A percentile compares a stretch with the other conserved stretches of the same genome.
Conservation (phyloP, 202 grass and related monocot species). For the Dendrocalamus latiflorus region DNA sequence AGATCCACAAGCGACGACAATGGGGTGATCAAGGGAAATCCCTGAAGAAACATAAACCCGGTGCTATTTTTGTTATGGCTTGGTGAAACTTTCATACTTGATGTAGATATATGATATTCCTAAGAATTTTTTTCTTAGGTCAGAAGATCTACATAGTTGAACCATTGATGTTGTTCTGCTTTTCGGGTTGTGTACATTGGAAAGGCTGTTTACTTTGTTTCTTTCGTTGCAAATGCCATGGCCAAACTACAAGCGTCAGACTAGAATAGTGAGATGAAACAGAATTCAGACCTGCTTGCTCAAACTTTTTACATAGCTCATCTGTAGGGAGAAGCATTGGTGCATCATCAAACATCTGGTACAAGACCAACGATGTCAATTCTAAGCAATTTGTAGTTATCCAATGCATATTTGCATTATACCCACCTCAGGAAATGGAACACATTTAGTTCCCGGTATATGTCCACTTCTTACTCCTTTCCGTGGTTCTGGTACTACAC, state of each 20-base stretch:
- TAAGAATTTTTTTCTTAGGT: neutral
- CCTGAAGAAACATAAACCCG: slow-evolving; percentile 39
- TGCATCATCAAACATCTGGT: slow-evolving; percentile 75
- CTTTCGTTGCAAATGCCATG: neutral
- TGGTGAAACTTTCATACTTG: neutral
- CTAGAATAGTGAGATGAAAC: neutral
- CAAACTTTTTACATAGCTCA: slow-evolving; percentile 59
- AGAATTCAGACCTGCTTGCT: slow-evolving; percentile 54
- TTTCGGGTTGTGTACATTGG: neutral
- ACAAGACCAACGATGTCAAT: slow-evolving; percentile 6
- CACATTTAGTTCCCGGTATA: slow-evolving; percentile 66
- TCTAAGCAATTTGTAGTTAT: slow-evolving; percentile 14
- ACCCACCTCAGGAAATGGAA: slow-evolving; percentile 69
- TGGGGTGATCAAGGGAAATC: slow-evolving; percentile 58
- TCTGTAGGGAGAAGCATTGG: slow-evolving; percentile 53
- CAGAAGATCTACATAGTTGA: neutral
- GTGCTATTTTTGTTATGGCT: neutral
- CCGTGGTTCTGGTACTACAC: slow-evolving; percentile 82
- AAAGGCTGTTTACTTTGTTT: neutral
- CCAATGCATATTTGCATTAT: slow-evolving; percentile 14
- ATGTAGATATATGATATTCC: neutral
- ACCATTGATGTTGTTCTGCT: neutral
- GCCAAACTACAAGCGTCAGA: neutral
- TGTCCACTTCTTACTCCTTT: slow-evolving; percentile 79
- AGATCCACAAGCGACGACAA: slow-evolving; percentile 55